Evolutionary conservation across 768 basidiomycete genomes (phyloP), one percentile per base, ranked within the genome.

Genomic region (Lactarius psammicola): DNA sequence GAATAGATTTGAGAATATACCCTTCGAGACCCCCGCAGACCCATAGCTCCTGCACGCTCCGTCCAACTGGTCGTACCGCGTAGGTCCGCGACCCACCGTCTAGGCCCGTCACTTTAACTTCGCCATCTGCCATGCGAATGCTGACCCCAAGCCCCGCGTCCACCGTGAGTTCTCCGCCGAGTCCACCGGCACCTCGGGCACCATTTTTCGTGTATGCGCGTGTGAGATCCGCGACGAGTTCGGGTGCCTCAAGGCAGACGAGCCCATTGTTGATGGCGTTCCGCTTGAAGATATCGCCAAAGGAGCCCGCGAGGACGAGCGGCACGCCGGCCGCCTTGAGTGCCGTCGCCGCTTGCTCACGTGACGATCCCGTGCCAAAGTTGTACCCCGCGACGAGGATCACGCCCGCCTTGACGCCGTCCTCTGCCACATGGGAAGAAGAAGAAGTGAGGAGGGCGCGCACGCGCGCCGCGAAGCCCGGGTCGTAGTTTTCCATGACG

Each of bases 401-500:
- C 15, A 88, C 85, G 34, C 94, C 95, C 18, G 78, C 74, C 71
- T 84, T 84, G 38, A 75, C 68, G 10, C 63, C 67, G 4, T 1
- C 33, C 17, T 55, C 68, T 20, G 70, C 38, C 1, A 38, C 71
- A 63, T 56, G 46, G 69, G 40, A 59, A 61, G 34, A 73, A n/a
- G n/a, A n/a, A 55, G 9, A 30, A 49, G 49, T 72, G n/a, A 40
- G 68, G 49, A 90, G 76, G 13, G 82, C 78, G 3, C 85, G 83
- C 42, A 92, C 88, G 60, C 85, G 84, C 1, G 79, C 60, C 15
- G 96, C 91, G 75, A 98, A 98, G 0, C 81, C 77, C 0, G 93
- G 88, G 72, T 99, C 96, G 76, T 99, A 98, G 80, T 98, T 99
- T 79, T 99, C 96, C 95, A 98, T 98, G 46, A 98, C 96, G 26